These are phyloP conservation scores for Phytophthora macrochlamydospora DNA, from an alignment of 352 stramenopile species.

Conservation along the genomic window DNA sequence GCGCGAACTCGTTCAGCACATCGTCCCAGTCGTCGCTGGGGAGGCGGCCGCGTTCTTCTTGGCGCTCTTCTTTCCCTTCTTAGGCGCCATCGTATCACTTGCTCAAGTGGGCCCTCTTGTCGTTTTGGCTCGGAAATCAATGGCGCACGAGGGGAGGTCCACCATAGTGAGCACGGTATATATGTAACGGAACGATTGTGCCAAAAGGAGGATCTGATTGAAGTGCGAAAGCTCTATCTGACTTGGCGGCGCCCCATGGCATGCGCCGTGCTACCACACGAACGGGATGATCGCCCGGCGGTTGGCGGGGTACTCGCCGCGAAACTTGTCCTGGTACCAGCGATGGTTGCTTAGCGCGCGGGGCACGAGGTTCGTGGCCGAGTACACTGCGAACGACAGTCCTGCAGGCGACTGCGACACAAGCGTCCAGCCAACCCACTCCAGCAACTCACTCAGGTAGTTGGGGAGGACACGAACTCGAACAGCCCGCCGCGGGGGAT, in stretches of 20 bases:
- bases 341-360: conserved; percentile 55
- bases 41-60: conserved; percentile 53
- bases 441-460: conserved; percentile 77
- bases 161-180: background rate
- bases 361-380: conserved; percentile 53
- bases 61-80: conserved; percentile 79
- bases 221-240: background rate
- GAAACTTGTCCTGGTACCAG: conserved; percentile 67
- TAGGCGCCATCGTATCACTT: conserved; percentile 63
- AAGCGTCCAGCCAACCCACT: conserved; percentile 74
- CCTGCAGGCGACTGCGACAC: conserved; percentile 60
- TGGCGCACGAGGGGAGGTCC: conserved; percentile 13
- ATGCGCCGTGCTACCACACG: conserved; percentile 31
- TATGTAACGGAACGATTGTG: conserved; percentile 7
- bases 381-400: conserved; percentile 56
- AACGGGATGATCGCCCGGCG: conserved; percentile 47
- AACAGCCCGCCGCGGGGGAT: conserved; percentile 72
- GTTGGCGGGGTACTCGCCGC: conserved; percentile 38
- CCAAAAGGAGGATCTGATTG: background rate
- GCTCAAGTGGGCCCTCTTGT: background rate
- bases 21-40: conserved; percentile 71
- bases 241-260: no score
- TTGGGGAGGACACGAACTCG: conserved; percentile 75
- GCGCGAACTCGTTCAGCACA: conserved; percentile 74
- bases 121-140: conserved; percentile 26